These are phyloP conservation scores for Diaporthe aspalathi DNA, from an alignment of 2,329 filamentous ascomycete genomes.

Conservation along the genomic window DNA sequence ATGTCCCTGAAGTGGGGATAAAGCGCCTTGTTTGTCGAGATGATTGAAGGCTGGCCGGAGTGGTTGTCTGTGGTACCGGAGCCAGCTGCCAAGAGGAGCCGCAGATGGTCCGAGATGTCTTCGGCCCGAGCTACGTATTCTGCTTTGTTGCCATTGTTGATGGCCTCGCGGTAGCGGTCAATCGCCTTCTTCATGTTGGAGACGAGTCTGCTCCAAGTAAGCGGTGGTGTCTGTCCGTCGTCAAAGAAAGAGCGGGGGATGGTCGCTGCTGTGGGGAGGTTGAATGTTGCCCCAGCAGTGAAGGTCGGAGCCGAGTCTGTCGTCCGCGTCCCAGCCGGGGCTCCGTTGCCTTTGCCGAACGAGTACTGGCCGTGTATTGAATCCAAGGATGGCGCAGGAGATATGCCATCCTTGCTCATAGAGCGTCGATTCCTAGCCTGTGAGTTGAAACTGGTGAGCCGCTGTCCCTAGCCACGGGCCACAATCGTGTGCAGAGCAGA, in stretches of 20 bases:
- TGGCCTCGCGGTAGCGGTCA: conserved; percentile 89
- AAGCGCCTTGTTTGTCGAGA: conserved; percentile 95
- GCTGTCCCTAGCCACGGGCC: neutral
- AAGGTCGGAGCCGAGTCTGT: conserved; percentile 62
- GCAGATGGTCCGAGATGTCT: conserved; percentile 96
- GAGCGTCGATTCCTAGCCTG: conserved; percentile 74
- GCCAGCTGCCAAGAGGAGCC: conserved; percentile 91
- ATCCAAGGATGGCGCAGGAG: conserved; percentile 90
- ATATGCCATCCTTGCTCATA: conserved; percentile 74
- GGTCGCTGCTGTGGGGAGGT: conserved; percentile 66
- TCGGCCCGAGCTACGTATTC: conserved; percentile 96
- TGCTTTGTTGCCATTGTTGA: conserved; percentile 82
- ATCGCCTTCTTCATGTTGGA: conserved; percentile 94
- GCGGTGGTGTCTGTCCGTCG: conserved; percentile 80
- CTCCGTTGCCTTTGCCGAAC: conserved; percentile 58
- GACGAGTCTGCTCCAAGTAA: conserved; percentile 91
- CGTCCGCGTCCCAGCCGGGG: conserved; percentile 26
- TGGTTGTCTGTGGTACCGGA: conserved; percentile 99
- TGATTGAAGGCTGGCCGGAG: conserved; percentile 98
- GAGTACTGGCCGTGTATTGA: conserved; percentile 80
- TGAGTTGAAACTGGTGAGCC: conserved; percentile 17
- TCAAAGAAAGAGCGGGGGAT: conserved; percentile 91
- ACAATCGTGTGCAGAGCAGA: neutral
- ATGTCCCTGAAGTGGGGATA: conserved; percentile 98
- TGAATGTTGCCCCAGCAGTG: conserved; percentile 66